Evolutionary conservation across 805 yeast species (phyloP), one percentile per base, ranked within the genome.

Genomic region (Hanseniaspora lachancei): DNA sequence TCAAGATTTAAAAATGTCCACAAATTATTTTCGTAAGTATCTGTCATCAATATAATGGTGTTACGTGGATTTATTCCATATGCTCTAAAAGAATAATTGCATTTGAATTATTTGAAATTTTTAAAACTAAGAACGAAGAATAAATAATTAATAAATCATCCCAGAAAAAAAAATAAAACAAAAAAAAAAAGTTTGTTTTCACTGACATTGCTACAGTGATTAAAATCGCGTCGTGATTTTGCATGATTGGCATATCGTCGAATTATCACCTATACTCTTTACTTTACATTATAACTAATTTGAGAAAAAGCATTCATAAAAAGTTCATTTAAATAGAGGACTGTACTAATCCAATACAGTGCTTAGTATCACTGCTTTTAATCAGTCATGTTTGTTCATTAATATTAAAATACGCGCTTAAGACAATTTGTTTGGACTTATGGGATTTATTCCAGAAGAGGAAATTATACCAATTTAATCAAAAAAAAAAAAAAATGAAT

Each of bases 1-100:
- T 53, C 49, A 20, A 53, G 34, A 18, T 43, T 46, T 18, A 53
- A 21, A 21, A 46, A 53, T 5, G 41, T 35, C 56, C 56, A 53
- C 3, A 53, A 27, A 20, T 53, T 10, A 10, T 44, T 24, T 38
- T 53, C 50, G 20, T 46, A 52, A n/a, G n/a, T 29, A 27, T 27
- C 47, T n/a, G 47, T 20, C 47, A 44, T 44, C 9, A 23, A 4
- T 32, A 2, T 4, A 32, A 32, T 13, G 15, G 35, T 32, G 15
- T 32, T 32, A 13, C 15, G 3, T 6, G 3, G 2, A 12, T 32
- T 13, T 32, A 15, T 10, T 32, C 12, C 15, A 10, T 32, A 32
- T 32, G 10, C 4, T 12, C 12, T 32, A 13, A 32, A 32, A 1
- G 10, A 32, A 32, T 32, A 12, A 23, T 32, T 32, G 34, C 5